Conservation (phyloP, 805 yeast species). For the Wickerhamiella cacticola region DNA sequence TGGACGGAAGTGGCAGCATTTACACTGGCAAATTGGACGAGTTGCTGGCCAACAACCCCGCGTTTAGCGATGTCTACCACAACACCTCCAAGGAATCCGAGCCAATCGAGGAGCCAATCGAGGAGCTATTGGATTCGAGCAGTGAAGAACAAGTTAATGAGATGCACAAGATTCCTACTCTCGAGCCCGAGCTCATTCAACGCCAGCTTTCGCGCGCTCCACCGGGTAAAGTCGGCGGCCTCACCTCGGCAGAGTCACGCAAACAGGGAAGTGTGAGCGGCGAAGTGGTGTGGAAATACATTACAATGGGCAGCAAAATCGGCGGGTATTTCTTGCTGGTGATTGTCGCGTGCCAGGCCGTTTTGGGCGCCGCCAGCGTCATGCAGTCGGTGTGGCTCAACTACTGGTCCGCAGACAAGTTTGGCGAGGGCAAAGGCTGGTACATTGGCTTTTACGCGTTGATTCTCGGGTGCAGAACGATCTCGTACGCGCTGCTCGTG, state of each 20-base stretch:
- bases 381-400: constrained; percentile 40
- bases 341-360: constrained; percentile 1
- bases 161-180: constrained; percentile 14
- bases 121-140: neutral
- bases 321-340: neutral
- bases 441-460: constrained; percentile 57
- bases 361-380: constrained; percentile 27
- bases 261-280: constrained; percentile 3
- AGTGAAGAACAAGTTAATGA: neutral
- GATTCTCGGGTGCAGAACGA: constrained; percentile 32
- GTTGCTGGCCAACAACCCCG: constrained; percentile 24
- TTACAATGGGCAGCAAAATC: constrained; percentile 1
- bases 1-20: constrained; percentile 42
- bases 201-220: constrained; percentile 9
- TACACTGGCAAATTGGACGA: constrained; percentile 51
- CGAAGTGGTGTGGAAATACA: neutral
- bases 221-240: neutral
- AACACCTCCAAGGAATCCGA: neutral
- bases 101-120: constrained; percentile 30
- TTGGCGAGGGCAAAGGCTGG: constrained; percentile 38
- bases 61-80: neutral
- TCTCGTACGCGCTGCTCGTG: constrained; percentile 12
- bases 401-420: constrained; percentile 62
- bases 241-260: neutral
- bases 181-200: constrained; percentile 8